These are phyloP conservation scores for Fusarium sp. DNA, from an alignment of 2,329 filamentous ascomycete genomes.

Conservation along the genomic window DNA sequence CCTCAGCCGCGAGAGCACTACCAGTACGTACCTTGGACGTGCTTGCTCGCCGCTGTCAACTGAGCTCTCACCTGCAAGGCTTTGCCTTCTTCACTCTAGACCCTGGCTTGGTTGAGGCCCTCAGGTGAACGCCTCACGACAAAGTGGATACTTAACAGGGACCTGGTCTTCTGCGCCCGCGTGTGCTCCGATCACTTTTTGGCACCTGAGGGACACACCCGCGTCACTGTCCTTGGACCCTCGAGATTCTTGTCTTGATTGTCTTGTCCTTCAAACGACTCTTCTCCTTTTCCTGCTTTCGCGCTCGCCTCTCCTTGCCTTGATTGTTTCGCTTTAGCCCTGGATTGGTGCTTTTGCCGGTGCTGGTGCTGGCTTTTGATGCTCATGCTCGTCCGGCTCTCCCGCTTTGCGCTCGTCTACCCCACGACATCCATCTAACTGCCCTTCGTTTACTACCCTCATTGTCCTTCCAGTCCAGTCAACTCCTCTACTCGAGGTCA, in stretches of 20 bases:
- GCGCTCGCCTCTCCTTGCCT: slow-evolving; percentile 13
- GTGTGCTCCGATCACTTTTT: slow-evolving; percentile 43
- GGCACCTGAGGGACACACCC: slow-evolving; percentile 27
- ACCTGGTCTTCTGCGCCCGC: slow-evolving; percentile 36
- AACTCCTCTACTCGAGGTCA: slow-evolving; percentile 28
- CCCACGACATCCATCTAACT: slow-evolving; percentile 9
- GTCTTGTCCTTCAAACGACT: slow-evolving; percentile 18
- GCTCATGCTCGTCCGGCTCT: slow-evolving; percentile 26
- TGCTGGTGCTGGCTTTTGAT: slow-evolving; percentile 41
- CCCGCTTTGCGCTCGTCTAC: slow-evolving; percentile 7
- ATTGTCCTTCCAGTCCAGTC: slow-evolving; percentile 5
- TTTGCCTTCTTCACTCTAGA: slow-evolving; percentile 33
- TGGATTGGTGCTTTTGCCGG: slow-evolving; percentile 36
- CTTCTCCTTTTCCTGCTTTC: slow-evolving; percentile 31
- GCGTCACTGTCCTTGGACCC: slow-evolving; percentile 37
- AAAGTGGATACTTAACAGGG: slow-evolving; percentile 43
- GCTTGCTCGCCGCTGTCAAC: slow-evolving; percentile 36
- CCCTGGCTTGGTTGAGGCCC: slow-evolving; percentile 32
- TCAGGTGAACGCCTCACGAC: slow-evolving; percentile 35
- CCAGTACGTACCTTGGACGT: slow-evolving; percentile 24
- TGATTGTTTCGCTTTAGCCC: slow-evolving; percentile 28
- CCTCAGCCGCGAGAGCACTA: slow-evolving; percentile 12
- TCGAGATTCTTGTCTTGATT: slow-evolving; percentile 31
- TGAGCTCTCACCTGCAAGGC: slow-evolving; percentile 35
- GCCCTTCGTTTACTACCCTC: slow-evolving; percentile 5